Conservation (phyloP, 2,329 filamentous ascomycete species). For the Aspergillus candidus region DNA sequence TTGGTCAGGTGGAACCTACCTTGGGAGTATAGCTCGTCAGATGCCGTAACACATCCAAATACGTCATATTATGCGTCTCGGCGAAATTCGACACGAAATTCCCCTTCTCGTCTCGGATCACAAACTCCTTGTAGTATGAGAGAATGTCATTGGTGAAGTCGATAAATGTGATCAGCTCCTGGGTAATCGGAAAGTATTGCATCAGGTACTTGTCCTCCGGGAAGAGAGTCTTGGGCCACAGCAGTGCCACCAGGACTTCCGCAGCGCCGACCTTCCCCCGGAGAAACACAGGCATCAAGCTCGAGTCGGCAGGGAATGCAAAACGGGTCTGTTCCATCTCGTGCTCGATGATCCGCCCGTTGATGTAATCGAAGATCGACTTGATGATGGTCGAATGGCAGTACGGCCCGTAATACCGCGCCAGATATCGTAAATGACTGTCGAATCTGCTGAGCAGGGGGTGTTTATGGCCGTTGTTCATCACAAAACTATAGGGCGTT, state of each 20-base stretch:
- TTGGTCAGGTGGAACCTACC: not conserved
- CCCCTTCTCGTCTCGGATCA: slow-evolving; percentile 5
- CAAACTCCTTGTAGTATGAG: slow-evolving; percentile 39
- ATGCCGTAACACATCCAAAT: slow-evolving; percentile 10
- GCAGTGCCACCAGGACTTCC: slow-evolving; percentile 7
- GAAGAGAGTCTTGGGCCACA: slow-evolving; percentile 8
- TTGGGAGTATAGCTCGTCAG: slow-evolving; percentile 7
- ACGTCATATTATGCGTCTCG: slow-evolving; percentile 5
- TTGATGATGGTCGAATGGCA: slow-evolving; percentile 11
- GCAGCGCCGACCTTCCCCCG: slow-evolving; percentile 9
- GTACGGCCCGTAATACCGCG: slow-evolving; percentile 8
- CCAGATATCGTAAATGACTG: not conserved
- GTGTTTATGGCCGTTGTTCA: too few species aligned
- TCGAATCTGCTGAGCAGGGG: too few species aligned
- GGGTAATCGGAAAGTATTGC: slow-evolving; percentile 7
- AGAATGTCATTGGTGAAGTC: slow-evolving; percentile 41
- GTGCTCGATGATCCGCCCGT: too few species aligned
- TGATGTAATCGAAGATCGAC: not conserved
- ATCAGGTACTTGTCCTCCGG: slow-evolving; percentile 9
- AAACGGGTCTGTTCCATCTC: not conserved
- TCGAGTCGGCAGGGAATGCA: slow-evolving; percentile 1
- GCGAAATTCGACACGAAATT: slow-evolving; percentile 11
- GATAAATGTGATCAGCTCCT: slow-evolving; percentile 10
- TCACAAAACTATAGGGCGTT: not conserved
- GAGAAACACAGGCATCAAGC: slow-evolving; percentile 11